These are phyloP conservation scores for Gossypium rotundifolium DNA, from an alignment of 345 rosid species.

Conservation along the genomic window DNA sequence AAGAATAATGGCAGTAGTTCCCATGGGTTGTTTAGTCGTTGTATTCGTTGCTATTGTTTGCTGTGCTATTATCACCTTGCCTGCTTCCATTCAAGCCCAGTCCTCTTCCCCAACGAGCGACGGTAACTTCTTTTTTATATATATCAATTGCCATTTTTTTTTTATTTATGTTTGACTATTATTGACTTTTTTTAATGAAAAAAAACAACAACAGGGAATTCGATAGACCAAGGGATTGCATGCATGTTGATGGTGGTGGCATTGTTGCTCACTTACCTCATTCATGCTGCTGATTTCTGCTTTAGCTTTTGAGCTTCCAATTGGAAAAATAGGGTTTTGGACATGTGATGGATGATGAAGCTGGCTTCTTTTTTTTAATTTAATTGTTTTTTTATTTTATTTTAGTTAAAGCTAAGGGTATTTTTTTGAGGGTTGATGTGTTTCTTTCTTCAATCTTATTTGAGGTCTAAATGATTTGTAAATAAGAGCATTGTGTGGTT, in stretches of 20 bases:
- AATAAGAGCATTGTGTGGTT: neutral
- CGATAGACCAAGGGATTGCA: slow-evolving; percentile 87
- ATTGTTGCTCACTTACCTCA: slow-evolving; percentile 75
- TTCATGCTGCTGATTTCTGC: slow-evolving; percentile 41
- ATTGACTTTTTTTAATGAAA: neutral
- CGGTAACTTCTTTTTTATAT: slow-evolving; percentile 31
- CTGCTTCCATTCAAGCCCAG: slow-evolving; percentile 49
- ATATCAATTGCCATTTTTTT: neutral
- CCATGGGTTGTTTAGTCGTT: slow-evolving; percentile 36
- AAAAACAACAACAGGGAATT: slow-evolving; percentile 62
- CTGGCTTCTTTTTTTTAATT: neutral
- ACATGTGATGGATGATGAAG: neutral
- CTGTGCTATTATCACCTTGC: slow-evolving; percentile 31
- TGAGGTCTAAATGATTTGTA: too few species aligned
- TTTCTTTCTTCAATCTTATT: too few species aligned
- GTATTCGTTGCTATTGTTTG: slow-evolving; percentile 31
- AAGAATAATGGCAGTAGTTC: slow-evolving; percentile 37
- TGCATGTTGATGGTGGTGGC: slow-evolving; percentile 87
- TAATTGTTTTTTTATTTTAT: too few species aligned
- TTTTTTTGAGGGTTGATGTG: neutral
- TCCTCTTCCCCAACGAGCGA: slow-evolving; percentile 69
- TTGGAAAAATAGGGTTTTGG: neutral
- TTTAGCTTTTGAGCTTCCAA: slow-evolving; percentile 12
- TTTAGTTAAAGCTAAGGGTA: too few species aligned
- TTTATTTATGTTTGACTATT: neutral